Conservation (phyloP, 202 grass and related monocot species). For the Hordeum pubiflorum region DNA sequence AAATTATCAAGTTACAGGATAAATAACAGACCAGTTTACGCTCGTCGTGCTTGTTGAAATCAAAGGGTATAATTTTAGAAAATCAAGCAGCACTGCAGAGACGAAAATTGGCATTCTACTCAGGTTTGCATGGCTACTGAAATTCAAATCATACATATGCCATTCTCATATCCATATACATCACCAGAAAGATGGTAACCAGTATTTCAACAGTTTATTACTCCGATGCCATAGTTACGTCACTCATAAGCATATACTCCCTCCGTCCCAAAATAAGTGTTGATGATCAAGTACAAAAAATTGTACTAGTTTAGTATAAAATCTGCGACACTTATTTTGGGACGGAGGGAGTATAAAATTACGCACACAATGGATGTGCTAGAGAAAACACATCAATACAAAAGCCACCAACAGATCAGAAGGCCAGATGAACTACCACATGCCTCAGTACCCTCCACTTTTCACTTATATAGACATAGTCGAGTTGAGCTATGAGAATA, state of each 20-base stretch:
- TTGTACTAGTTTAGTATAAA: no score
- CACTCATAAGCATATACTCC: not conserved
- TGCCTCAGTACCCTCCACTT: not conserved
- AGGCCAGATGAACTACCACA: conserved; percentile 6
- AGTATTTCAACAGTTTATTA: not conserved
- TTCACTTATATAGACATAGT: conserved; percentile 26
- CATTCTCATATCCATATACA: not conserved
- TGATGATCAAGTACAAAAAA: no score
- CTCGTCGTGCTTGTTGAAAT: not conserved
- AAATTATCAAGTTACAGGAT: not conserved
- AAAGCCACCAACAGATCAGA: not conserved
- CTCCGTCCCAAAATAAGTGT: no score
- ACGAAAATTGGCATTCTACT: not conserved
- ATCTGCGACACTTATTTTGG: no score
- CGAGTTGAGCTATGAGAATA: conserved; percentile 4
- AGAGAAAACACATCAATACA: not conserved
- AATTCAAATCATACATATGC: not conserved
- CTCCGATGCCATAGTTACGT: not conserved
- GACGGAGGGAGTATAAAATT: not conserved
- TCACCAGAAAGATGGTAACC: not conserved
- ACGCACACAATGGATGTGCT: not conserved
- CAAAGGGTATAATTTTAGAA: not conserved
- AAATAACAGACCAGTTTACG: not conserved
- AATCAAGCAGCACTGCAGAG: not conserved
- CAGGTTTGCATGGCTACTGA: not conserved